A percentile compares a stretch with the other conserved stretches of the same genome.
phyloP scores from a whole-genome alignment of 1,139 yeast genomes.

The Starmera stellimalicola region DNA sequence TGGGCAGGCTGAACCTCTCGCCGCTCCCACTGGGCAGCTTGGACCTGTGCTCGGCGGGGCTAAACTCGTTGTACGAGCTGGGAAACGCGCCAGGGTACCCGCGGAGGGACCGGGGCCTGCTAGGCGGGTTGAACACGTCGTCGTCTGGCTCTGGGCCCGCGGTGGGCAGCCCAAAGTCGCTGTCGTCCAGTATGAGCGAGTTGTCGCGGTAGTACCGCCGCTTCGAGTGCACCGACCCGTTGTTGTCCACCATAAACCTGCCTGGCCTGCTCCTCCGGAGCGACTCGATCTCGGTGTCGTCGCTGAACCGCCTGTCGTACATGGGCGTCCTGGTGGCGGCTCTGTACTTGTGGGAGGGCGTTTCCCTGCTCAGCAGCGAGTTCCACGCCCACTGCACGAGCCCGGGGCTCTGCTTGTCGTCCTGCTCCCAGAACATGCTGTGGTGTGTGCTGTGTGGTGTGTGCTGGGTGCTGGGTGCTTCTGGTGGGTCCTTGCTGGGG shows the following conservation, averaged over 20 bases:
- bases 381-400: slow-evolving; percentile 18
- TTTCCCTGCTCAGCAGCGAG: slow-evolving; percentile 15
- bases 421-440: neutral
- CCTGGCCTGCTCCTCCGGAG: slow-evolving; percentile 9
- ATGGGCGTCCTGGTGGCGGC: slow-evolving; percentile 6
- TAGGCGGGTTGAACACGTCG: neutral
- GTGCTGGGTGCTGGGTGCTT: too few relatives aligned
- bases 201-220: neutral
- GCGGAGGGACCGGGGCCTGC: neutral
- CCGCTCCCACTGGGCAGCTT: too few relatives aligned
- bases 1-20: too few relatives aligned
- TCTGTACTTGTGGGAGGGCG: slow-evolving; percentile 16
- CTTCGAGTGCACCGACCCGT: slow-evolving; percentile 1
- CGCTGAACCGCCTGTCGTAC: slow-evolving; percentile 1
- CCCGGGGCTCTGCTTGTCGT: slow-evolving; percentile 5
- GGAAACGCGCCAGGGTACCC: slow-evolving; percentile 15
- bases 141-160: neutral
- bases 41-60: too few relatives aligned
- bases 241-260: slow-evolving; percentile 1
- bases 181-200: neutral
- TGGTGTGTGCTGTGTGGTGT: too few relatives aligned
- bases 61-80: slow-evolving; percentile 9
- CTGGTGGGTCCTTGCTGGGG: too few relatives aligned
- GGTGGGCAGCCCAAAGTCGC: slow-evolving; percentile 3
- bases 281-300: slow-evolving; percentile 2